Evolutionary conservation across 305 asterid species (phyloP).

Genomic region (Plantago lanceolata): DNA sequence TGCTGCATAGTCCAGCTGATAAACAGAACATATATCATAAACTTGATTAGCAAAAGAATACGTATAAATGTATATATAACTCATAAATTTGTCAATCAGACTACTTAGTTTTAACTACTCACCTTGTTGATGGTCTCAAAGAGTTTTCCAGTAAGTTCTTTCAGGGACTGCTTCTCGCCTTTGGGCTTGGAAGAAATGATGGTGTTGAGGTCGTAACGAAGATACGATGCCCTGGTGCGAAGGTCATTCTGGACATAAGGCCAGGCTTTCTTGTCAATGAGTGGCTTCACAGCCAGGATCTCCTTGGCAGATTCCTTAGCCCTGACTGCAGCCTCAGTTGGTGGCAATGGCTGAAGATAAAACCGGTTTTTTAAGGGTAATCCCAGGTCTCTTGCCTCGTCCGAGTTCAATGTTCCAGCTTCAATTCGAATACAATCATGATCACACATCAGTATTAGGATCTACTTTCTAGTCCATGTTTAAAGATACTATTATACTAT

Average conservation of each 20-base stretch:
- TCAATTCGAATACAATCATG: neutral
- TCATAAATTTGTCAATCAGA: neutral
- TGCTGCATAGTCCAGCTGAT: slow-evolving; percentile 81
- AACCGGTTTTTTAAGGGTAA: slow-evolving; percentile 71
- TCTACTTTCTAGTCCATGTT: no score
- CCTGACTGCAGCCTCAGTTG: slow-evolving; percentile 65
- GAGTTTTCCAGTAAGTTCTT: slow-evolving; percentile 61
- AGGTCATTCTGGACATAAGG: slow-evolving; percentile 85
- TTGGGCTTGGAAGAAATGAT: slow-evolving; percentile 71
- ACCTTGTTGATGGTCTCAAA: slow-evolving; percentile 55
- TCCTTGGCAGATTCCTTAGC: slow-evolving; percentile 85
- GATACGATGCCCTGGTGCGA: slow-evolving; percentile 58
- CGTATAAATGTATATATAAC: no score
- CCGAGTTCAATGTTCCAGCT: slow-evolving; percentile 92
- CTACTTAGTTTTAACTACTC: slow-evolving; percentile 18
- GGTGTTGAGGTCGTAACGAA: slow-evolving; percentile 84
- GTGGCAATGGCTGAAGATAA: slow-evolving; percentile 66
- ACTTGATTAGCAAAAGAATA: neutral
- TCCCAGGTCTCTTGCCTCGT: slow-evolving; percentile 58
- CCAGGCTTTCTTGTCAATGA: slow-evolving; percentile 85
- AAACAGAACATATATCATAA: slow-evolving; percentile 12
- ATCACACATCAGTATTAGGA: neutral
- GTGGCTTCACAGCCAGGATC: slow-evolving; percentile 51
- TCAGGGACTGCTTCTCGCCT: slow-evolving; percentile 59
- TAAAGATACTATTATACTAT: no score